Evolutionary conservation across 495 filamentous ascomycete genomes (phyloP).

Genomic region (Penicillium waksmanii): DNA sequence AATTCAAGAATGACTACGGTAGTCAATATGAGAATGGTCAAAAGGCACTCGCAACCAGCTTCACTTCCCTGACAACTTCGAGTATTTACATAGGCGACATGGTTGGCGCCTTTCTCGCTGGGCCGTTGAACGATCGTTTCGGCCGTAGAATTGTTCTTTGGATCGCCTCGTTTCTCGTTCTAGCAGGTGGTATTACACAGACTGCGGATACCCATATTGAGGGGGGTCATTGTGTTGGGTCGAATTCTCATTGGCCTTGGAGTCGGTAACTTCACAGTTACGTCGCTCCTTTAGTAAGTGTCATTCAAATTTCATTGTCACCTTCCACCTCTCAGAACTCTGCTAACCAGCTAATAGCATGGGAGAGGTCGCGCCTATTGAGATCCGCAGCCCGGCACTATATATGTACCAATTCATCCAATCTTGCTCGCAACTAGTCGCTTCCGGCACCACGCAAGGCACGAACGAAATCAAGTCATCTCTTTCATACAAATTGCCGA

Average conservation of each 20-base stretch:
- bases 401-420: slow-evolving; percentile 42
- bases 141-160: slow-evolving; percentile 28
- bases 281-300: slow-evolving; percentile 28
- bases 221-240: slow-evolving; percentile 18
- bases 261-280: slow-evolving; percentile 31
- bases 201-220: slow-evolving; percentile 10
- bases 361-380: slow-evolving; percentile 38
- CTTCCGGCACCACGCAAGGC: slow-evolving; percentile 36
- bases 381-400: slow-evolving; percentile 40
- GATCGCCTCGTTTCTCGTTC: slow-evolving; percentile 23
- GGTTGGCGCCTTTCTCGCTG: slow-evolving; percentile 25
- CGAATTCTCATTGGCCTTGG: slow-evolving; percentile 31
- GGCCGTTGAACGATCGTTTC: slow-evolving; percentile 26
- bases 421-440: slow-evolving; percentile 39
- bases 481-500: slow-evolving; percentile 37
- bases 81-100: slow-evolving; percentile 36
- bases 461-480: slow-evolving; percentile 30
- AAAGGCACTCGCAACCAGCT: slow-evolving; percentile 22
- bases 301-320: background rate
- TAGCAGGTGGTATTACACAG: slow-evolving; percentile 28
- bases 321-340: background rate
- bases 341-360: slow-evolving; percentile 13
- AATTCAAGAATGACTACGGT: slow-evolving; percentile 29
- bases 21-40: slow-evolving; percentile 17
- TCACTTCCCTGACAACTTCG: slow-evolving; percentile 26